Base-by-base conservation (phyloP, 208 protist species). In the Wallacemonas sp. region DNA sequence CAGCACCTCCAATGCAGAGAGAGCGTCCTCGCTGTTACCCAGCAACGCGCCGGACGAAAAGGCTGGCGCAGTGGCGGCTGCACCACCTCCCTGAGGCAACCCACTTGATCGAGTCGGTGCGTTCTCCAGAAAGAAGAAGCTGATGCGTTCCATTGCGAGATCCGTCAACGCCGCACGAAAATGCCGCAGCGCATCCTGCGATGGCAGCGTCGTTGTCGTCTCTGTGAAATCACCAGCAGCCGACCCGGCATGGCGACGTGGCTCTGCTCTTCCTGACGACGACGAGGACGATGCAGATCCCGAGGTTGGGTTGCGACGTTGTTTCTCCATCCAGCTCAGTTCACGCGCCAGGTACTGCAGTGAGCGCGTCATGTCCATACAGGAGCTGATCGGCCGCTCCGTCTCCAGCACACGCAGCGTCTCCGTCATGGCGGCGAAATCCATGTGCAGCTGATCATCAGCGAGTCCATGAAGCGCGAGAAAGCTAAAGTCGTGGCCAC, bases 321-420 rank as follows among this genome's bases (percentile, higher is more conserved):
- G 26, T 24, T 48, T 36, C 61, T 88, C 82, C 56, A 72, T 4
- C 33, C 70, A 80, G 12, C 62, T 29, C 34, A 94, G 41, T 69
- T 94, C 84, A 8, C 85, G 67, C 16, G 78, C 60, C 6, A 94
- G 61, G 76, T 88, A 94, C 32, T 84, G 76, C 36, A 94, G 72
- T 32, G 81, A 64, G 21, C 66, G 54, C 21, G 82, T 80, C 56
- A 79, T 75, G 41, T 87, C 80, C 17, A 76, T 57, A 14, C 70
- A 73, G 14, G 80, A 75, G 52, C 74, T 80, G 3, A 78, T 76
- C 11, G 34, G 47, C 46, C 65, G 58, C 39, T 82, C 72, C 9
- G 63, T 60, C 12, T 70, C 56, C 26, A 94, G 46, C 26, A 67
- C 61, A 0, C 68, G 48, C 12, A 88, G 58, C 33, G 78, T 67